Conservation (phyloP, 2,329 filamentous ascomycete genomes). For the Xylariaceae sp. region DNA sequence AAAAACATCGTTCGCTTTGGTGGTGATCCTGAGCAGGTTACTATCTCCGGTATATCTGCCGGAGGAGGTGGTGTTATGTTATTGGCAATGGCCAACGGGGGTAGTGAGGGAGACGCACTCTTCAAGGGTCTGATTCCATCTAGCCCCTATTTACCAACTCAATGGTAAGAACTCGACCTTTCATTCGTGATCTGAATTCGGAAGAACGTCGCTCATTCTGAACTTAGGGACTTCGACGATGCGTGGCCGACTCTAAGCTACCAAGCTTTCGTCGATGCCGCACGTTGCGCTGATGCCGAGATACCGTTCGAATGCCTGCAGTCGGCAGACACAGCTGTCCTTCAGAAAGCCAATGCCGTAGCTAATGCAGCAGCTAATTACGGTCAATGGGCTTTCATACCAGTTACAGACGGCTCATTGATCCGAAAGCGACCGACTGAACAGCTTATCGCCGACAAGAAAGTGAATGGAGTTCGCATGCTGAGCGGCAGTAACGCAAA, state of each 20-base stretch:
- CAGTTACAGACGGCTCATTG: conserved; percentile 35
- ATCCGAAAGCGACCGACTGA: conserved; percentile 29
- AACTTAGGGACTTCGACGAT: conserved; percentile 30
- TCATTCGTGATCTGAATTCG: background rate
- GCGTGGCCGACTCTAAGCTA: conserved; percentile 31
- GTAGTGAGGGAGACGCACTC: conserved; percentile 38
- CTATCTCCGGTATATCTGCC: conserved; percentile 49
- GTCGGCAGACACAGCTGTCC: conserved; percentile 29
- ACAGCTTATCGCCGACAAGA: conserved; percentile 27
- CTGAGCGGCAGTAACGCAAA: conserved; percentile 36
- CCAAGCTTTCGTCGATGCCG: conserved; percentile 31
- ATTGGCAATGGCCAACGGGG: conserved; percentile 44
- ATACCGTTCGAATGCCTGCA: conserved; percentile 35
- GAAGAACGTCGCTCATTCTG: conserved; percentile 1
- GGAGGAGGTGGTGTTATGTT: conserved; percentile 47
- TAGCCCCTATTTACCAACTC: conserved; percentile 49
- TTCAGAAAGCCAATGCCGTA: conserved; percentile 35
- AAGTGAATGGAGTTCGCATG: conserved; percentile 33
- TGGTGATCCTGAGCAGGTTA: conserved; percentile 47
- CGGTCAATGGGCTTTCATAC: conserved; percentile 35
- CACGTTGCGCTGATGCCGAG: conserved; percentile 30
- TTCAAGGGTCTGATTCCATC: conserved; percentile 40
- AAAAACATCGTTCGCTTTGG: conserved; percentile 48
- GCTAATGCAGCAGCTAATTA: conserved; percentile 28
- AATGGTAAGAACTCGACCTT: conserved; percentile 37